These are phyloP conservation scores for Alternaria sp. DNA, from an alignment of 2,329 filamentous ascomycete genomes.

Conservation along the genomic window DNA sequence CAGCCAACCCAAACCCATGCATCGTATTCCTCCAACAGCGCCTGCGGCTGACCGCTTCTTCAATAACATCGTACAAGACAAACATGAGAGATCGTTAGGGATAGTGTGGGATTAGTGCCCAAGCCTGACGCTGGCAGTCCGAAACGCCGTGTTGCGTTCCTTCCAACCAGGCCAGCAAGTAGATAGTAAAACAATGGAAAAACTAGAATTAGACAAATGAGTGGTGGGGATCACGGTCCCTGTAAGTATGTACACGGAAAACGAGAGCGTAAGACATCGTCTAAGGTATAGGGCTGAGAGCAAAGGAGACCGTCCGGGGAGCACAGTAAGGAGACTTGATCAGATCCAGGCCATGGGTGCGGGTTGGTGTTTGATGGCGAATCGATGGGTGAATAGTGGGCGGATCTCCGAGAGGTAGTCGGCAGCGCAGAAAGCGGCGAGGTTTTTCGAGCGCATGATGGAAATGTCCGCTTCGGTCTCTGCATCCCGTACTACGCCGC, in stretches of 20 bases:
- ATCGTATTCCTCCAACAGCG: slow-evolving; percentile 3
- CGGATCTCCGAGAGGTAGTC: slow-evolving; percentile 87
- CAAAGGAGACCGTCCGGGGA: slow-evolving; percentile 8
- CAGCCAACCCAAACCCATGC: slow-evolving; percentile 17
- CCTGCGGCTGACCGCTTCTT: slow-evolving; percentile 5
- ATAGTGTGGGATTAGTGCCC: slow-evolving; percentile 22
- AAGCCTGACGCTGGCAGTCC: slow-evolving; percentile 20
- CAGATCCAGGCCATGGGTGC: slow-evolving; percentile 47
- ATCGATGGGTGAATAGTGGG: slow-evolving; percentile 55
- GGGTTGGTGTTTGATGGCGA: slow-evolving; percentile 26
- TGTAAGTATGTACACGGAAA: slow-evolving; percentile 27
- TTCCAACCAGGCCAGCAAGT: slow-evolving; percentile 19
- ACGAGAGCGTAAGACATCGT: slow-evolving; percentile 18
- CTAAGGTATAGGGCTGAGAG: slow-evolving; percentile 13
- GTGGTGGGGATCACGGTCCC: slow-evolving; percentile 12
- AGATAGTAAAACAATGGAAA: slow-evolving; percentile 15
- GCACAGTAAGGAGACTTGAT: slow-evolving; percentile 7
- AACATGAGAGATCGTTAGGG: slow-evolving; percentile 25
- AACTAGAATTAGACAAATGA: slow-evolving; percentile 27
- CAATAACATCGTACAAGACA: slow-evolving; percentile 13
- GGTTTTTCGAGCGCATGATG: slow-evolving; percentile 71
- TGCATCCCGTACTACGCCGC: slow-evolving; percentile 62
- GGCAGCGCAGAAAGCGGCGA: slow-evolving; percentile 75
- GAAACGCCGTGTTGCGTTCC: slow-evolving; percentile 20
- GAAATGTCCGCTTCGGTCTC: slow-evolving; percentile 75